phyloP scores from a whole-genome alignment of 148 eudicot species.

The Amaranthus cruentus region DNA sequence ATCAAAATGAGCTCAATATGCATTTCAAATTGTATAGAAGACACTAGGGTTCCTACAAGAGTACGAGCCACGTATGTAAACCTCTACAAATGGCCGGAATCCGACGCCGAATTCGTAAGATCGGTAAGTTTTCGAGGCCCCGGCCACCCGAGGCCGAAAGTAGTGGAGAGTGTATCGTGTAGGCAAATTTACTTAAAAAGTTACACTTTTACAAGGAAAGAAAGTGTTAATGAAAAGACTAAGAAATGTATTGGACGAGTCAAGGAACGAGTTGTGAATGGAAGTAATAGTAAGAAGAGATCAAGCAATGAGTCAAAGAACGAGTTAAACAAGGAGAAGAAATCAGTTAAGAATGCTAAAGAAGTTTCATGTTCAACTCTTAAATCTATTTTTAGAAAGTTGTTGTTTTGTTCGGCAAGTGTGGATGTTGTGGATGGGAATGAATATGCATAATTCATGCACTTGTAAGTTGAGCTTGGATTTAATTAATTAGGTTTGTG shows the following conservation, averaged over 20 bases:
- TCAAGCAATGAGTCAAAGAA: not conserved
- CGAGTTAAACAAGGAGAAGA: not conserved
- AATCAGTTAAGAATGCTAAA: conserved; percentile 12
- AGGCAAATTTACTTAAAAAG: conserved; percentile 71
- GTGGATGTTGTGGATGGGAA: conserved; percentile 36
- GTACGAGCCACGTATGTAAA: conserved; percentile 60
- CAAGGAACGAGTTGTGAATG: conserved; percentile 35
- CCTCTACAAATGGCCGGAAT: conserved; percentile 91
- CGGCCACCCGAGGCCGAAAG: conserved; percentile 34
- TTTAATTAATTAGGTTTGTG: too few species aligned
- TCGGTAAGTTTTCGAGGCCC: conserved; percentile 40
- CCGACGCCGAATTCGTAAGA: conserved; percentile 69
- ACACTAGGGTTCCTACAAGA: conserved; percentile 34
- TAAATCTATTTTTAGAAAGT: conserved; percentile 30
- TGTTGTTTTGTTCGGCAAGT: conserved; percentile 38
- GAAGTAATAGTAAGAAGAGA: conserved; percentile 2
- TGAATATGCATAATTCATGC: not conserved
- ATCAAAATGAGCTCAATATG: conserved; percentile 49
- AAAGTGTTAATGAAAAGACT: conserved; percentile 57
- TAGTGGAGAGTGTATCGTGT: conserved; percentile 78
- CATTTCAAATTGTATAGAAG: conserved; percentile 49
- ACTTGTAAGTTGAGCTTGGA: too few species aligned
- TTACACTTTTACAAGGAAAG: conserved; percentile 73
- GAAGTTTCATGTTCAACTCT: conserved; percentile 35
- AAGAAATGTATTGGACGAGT: conserved; percentile 61